Evolutionary conservation across 2,329 filamentous ascomycete genomes (phyloP).

Genomic region (Colletotrichum orbiculare): DNA sequence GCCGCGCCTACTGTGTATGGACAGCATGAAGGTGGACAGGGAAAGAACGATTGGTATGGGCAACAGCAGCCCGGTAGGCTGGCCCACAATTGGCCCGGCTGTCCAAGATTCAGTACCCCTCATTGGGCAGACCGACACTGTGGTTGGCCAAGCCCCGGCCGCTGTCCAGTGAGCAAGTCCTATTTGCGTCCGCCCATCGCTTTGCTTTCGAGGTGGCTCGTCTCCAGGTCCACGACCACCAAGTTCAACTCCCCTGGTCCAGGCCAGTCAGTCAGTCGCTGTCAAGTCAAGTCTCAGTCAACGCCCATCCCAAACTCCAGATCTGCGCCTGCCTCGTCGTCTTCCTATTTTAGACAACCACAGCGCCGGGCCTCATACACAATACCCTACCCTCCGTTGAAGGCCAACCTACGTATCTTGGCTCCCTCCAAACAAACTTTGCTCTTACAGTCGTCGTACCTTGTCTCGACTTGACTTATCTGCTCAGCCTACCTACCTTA

Average conservation of each 20-base stretch:
- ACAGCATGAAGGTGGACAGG: slow-evolving; percentile 4
- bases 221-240: slow-evolving; percentile 1
- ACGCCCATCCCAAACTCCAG: slow-evolving; percentile 2
- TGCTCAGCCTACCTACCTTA: slow-evolving; percentile 7
- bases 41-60: slow-evolving; percentile 21
- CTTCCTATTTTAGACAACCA: neutral
- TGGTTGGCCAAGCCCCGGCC: slow-evolving; percentile 32
- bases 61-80: slow-evolving; percentile 17
- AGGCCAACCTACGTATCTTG: neutral
- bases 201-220: neutral
- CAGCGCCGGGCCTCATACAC: neutral
- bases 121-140: slow-evolving; percentile 29
- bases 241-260: slow-evolving; percentile 1
- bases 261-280: neutral
- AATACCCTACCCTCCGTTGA: neutral
- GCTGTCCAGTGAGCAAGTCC: slow-evolving; percentile 13
- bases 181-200: slow-evolving; percentile 1
- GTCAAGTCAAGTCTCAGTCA: slow-evolving; percentile 7
- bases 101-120: neutral
- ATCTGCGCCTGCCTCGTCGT: neutral
- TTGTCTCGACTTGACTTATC: neutral
- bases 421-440: neutral
- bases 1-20: too few species aligned
- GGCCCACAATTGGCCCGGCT: slow-evolving; percentile 20
- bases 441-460: neutral